Conservation (phyloP, 2,329 filamentous ascomycete genomes). For the Phyllosticta citribraziliensis region DNA sequence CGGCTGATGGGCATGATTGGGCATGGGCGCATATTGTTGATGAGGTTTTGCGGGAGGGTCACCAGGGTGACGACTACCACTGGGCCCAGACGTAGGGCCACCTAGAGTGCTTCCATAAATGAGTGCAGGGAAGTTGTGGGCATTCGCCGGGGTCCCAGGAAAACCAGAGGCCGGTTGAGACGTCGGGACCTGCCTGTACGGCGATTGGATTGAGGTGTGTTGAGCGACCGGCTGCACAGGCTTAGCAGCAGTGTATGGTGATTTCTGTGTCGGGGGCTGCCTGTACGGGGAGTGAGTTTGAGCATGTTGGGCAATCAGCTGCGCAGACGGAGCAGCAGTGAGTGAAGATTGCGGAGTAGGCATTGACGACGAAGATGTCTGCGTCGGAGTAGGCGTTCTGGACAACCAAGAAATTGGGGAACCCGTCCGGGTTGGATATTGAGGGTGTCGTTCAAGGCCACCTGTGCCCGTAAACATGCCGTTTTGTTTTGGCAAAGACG, state of each 20-base stretch:
- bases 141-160: not conserved
- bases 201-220: not conserved
- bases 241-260: not conserved
- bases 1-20: not conserved
- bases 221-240: not conserved
- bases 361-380: not conserved
- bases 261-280: not conserved
- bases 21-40: not conserved
- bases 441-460: not conserved
- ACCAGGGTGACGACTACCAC: not conserved
- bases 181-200: not conserved
- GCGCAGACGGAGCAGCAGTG: not conserved
- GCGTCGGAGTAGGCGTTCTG: not conserved
- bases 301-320: not conserved
- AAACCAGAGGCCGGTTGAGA: not conserved
- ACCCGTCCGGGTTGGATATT: not conserved
- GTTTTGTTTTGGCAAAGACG: not conserved
- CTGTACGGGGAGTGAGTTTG: not conserved
- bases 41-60: not conserved
- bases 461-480: no score
- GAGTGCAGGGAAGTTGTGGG: not conserved
- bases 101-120: not conserved
- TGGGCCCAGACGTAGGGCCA: not conserved
- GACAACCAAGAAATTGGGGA: not conserved
- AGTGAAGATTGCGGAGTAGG: not conserved